phyloP scores from a whole-genome alignment of 306 rosid species.

The Potentilla sterilis region DNA sequence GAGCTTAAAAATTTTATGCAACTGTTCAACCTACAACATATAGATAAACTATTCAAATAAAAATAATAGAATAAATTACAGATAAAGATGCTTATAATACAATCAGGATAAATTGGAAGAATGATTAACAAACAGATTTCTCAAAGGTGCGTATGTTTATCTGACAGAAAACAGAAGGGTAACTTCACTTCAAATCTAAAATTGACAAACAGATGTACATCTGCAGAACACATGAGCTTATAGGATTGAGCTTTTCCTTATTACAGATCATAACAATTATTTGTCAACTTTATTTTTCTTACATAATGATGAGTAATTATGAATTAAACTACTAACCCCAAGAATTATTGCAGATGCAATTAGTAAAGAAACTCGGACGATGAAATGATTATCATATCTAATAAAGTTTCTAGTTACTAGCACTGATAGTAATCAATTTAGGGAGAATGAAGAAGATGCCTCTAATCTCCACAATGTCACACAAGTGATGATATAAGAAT shows the following conservation, averaged over 20 bases:
- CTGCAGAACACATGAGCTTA: background rate
- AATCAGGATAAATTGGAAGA: background rate
- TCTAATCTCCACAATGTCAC: background rate
- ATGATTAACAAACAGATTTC: background rate
- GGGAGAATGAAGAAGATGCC: no score
- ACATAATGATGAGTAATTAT: background rate
- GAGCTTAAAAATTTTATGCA: constrained; percentile 91
- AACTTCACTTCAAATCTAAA: background rate
- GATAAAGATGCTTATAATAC: background rate
- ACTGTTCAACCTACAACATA: constrained; percentile 77
- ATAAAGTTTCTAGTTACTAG: background rate
- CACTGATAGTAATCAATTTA: background rate
- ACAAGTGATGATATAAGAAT: background rate
- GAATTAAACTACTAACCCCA: background rate
- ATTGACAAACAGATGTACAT: background rate
- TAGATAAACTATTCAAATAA: background rate
- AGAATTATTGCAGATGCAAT: background rate
- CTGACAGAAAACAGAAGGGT: background rate
- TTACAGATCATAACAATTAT: background rate
- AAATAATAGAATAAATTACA: background rate
- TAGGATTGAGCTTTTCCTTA: background rate
- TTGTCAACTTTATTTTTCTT: background rate
- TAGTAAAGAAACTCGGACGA: background rate
- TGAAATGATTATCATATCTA: background rate
- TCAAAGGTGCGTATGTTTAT: background rate